A percentile compares a stretch with the other conserved stretches of the same genome.
Conservation (phyloP, 2,329 filamentous ascomycete species). For the Fusarium scirpi region DNA sequence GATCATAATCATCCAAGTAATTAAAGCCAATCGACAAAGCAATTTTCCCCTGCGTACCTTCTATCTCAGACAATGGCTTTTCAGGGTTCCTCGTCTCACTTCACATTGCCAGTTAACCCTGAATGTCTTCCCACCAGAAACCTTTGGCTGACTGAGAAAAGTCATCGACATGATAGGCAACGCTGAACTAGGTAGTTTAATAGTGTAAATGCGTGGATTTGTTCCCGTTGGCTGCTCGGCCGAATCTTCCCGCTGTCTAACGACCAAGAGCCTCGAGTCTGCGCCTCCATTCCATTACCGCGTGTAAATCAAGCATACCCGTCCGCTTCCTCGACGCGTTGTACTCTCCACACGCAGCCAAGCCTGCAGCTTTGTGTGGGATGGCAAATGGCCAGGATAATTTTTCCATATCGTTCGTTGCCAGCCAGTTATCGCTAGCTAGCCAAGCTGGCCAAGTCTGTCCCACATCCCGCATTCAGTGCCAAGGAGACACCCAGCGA, state of each 20-base stretch:
- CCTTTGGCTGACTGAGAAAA: background rate
- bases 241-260: constrained; percentile 29
- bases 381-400: constrained; percentile 3
- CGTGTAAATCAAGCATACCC: constrained; percentile 5
- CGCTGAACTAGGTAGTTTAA: background rate
- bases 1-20: constrained; percentile 8
- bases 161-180: constrained; percentile 2
- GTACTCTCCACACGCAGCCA: constrained; percentile 31
- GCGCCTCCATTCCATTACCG: constrained; percentile 37
- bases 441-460: constrained; percentile 11
- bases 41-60: background rate
- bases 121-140: constrained; percentile 3
- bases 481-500: constrained; percentile 22
- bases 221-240: constrained; percentile 27
- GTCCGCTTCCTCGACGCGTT: constrained; percentile 42
- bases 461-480: constrained; percentile 36
- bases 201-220: constrained; percentile 9
- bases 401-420: constrained; percentile 1
- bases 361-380: constrained; percentile 24
- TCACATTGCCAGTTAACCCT: background rate
- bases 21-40: constrained; percentile 17
- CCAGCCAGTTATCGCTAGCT: constrained; percentile 13
- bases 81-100: constrained; percentile 3
- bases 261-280: background rate
- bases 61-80: constrained; percentile 2